Conservation (phyloP, 169 alveolate species). For the Eimeria praecox region DNA sequence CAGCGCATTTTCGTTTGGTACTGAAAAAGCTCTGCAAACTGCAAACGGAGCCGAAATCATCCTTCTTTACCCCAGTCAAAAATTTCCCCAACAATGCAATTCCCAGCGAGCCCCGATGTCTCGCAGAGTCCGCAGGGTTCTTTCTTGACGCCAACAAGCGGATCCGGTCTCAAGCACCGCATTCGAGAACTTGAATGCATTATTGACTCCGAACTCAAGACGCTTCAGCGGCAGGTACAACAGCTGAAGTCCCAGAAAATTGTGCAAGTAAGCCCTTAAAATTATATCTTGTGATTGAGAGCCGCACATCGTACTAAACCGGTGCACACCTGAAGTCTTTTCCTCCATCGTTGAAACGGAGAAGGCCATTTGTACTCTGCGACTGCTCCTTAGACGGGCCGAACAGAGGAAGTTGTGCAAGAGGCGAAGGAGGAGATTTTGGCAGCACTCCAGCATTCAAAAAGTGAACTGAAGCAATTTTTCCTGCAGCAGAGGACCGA, state of each 20-base stretch:
- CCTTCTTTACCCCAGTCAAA: not conserved
- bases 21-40: not conserved
- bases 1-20: not conserved
- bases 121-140: constrained; percentile 53
- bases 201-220: constrained; percentile 77
- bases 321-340: too few species aligned
- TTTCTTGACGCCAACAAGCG: constrained; percentile 81
- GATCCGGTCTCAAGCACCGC: constrained; percentile 82
- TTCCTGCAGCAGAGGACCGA: constrained; percentile 79
- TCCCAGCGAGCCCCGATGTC: constrained; percentile 10
- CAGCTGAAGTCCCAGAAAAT: constrained; percentile 75
- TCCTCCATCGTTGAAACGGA: not conserved
- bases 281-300: too few species aligned
- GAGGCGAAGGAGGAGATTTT: constrained; percentile 75
- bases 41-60: not conserved
- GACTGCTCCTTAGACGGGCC: constrained; percentile 3
- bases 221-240: constrained; percentile 78
- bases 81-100: not conserved
- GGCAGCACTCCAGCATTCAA: constrained; percentile 71
- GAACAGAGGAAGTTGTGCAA: constrained; percentile 76
- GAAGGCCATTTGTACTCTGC: not conserved
- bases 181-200: constrained; percentile 80
- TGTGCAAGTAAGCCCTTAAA: constrained; percentile 68
- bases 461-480: constrained; percentile 79
- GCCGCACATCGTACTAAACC: not conserved